phyloP scores from a whole-genome alignment of 805 yeast genomes.

The Teunomyces tritomae region DNA sequence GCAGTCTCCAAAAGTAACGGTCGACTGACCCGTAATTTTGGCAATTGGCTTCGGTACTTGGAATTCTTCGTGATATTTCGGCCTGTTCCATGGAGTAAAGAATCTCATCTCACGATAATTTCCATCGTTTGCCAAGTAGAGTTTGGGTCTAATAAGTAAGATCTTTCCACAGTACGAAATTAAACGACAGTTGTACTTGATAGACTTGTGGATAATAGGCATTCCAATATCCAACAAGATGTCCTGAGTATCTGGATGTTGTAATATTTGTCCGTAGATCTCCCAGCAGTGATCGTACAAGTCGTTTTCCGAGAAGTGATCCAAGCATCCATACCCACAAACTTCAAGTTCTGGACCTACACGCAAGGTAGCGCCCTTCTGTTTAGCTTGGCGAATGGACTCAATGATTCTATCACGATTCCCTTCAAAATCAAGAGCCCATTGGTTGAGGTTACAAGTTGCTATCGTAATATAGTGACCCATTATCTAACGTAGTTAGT shows the following conservation, averaged over 20 bases:
- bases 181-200: constrained; percentile 88
- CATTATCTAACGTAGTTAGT: constrained; percentile 41
- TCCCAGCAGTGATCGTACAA: constrained; percentile 92
- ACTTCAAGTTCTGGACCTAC: constrained; percentile 97
- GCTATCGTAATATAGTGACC: constrained; percentile 86
- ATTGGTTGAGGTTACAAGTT: constrained; percentile 93
- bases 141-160: constrained; percentile 84
- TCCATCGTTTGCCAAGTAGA: constrained; percentile 95
- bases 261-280: constrained; percentile 75
- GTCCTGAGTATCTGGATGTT: constrained; percentile 65
- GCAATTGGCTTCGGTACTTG: constrained; percentile 70
- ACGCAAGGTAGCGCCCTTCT: constrained; percentile 71
- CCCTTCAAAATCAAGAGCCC: constrained; percentile 98
- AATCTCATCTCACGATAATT: constrained; percentile 97
- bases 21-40: constrained; percentile 60
- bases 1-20: constrained; percentile 87
- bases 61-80: constrained; percentile 70
- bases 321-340: constrained; percentile 92
- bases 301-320: constrained; percentile 91
- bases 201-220: constrained; percentile 86
- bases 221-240: constrained; percentile 89
- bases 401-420: constrained; percentile 87
- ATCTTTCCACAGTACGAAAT: constrained; percentile 77
- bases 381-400: constrained; percentile 75
- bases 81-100: constrained; percentile 90